These are phyloP conservation scores for Fusarium lateritium DNA, from an alignment of 2,329 filamentous ascomycete genomes.

Conservation along the genomic window DNA sequence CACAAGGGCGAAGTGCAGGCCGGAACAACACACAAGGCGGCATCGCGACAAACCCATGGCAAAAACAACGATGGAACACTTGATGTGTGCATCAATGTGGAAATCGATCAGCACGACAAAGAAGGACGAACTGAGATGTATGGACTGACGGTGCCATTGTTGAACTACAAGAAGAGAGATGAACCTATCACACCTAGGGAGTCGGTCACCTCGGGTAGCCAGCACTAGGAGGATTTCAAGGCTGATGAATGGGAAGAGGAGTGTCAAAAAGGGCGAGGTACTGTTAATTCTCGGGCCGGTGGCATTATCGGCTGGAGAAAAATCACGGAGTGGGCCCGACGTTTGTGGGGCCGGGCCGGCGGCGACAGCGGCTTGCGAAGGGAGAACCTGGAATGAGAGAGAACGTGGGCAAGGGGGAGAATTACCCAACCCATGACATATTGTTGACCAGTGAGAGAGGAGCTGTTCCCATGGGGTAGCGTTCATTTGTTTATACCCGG, in stretches of 20 bases:
- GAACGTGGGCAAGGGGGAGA: slow-evolving; percentile 1
- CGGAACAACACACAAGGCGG: slow-evolving; percentile 83
- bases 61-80: slow-evolving; percentile 73
- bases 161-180: slow-evolving; percentile 60
- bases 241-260: slow-evolving; percentile 6
- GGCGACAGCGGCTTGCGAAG: slow-evolving; percentile 27
- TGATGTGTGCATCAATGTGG: slow-evolving; percentile 88
- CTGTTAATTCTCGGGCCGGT: slow-evolving; percentile 9
- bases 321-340: slow-evolving; percentile 12
- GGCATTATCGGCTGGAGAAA: slow-evolving; percentile 11
- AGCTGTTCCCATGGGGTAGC: slow-evolving; percentile 28
- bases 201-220: slow-evolving; percentile 38
- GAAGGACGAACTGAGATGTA: slow-evolving; percentile 87
- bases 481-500: slow-evolving; percentile 39
- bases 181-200: slow-evolving; percentile 47
- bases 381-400: slow-evolving; percentile 12
- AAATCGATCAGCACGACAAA: slow-evolving; percentile 86
- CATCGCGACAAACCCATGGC: slow-evolving; percentile 69
- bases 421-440: slow-evolving; percentile 4
- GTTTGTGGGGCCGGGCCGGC: slow-evolving; percentile 25
- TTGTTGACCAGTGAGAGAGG: slow-evolving; percentile 12
- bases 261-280: slow-evolving; percentile 5
- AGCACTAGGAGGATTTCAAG: slow-evolving; percentile 26
- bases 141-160: slow-evolving; percentile 84
- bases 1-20: slow-evolving; percentile 83